A percentile compares a stretch with the other conserved stretches of the same genome.
phyloP scores from a whole-genome alignment of 768 basidiomycete species.

The Boletus patriciae region DNA sequence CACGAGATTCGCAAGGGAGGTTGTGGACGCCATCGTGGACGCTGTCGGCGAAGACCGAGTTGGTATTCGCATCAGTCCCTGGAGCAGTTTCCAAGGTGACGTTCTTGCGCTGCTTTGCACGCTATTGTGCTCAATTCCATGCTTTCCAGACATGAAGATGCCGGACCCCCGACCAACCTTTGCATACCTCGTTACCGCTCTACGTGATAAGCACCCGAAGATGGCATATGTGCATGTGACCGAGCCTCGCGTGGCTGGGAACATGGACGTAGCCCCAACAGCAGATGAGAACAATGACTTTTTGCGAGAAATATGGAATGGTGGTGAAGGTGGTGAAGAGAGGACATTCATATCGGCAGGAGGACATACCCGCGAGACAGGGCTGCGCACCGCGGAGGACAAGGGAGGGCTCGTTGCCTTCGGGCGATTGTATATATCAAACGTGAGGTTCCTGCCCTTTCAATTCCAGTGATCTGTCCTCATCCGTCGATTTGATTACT shows the following conservation, averaged over 20 bases:
- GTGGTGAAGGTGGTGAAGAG: slow-evolving; percentile 24
- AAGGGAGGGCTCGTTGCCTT: slow-evolving; percentile 28
- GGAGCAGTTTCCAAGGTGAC: slow-evolving; percentile 43
- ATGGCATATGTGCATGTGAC: slow-evolving; percentile 55
- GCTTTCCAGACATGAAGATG: slow-evolving; percentile 50
- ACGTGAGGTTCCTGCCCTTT: slow-evolving; percentile 31
- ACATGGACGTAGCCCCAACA: background rate
- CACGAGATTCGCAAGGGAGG: slow-evolving; percentile 53
- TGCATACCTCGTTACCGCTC: slow-evolving; percentile 43
- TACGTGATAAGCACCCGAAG: slow-evolving; percentile 34
- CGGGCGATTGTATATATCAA: slow-evolving; percentile 39
- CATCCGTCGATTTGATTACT: background rate
- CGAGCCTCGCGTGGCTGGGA: slow-evolving; percentile 38
- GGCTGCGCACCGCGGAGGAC: slow-evolving; percentile 38
- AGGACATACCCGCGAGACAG: slow-evolving; percentile 43
- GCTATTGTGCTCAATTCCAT: background rate
- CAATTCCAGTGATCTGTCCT: background rate
- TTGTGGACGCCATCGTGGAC: slow-evolving; percentile 49
- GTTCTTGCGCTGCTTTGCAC: background rate
- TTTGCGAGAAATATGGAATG: slow-evolving; percentile 44
- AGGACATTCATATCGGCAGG: slow-evolving; percentile 44
- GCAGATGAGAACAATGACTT: slow-evolving; percentile 41
- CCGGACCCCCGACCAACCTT: slow-evolving; percentile 56
- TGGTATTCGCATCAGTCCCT: slow-evolving; percentile 59
- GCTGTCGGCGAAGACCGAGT: slow-evolving; percentile 56